Evolutionary conservation across 2,329 filamentous ascomycete species (phyloP).

Genomic region (Monosporascus sp.): DNA sequence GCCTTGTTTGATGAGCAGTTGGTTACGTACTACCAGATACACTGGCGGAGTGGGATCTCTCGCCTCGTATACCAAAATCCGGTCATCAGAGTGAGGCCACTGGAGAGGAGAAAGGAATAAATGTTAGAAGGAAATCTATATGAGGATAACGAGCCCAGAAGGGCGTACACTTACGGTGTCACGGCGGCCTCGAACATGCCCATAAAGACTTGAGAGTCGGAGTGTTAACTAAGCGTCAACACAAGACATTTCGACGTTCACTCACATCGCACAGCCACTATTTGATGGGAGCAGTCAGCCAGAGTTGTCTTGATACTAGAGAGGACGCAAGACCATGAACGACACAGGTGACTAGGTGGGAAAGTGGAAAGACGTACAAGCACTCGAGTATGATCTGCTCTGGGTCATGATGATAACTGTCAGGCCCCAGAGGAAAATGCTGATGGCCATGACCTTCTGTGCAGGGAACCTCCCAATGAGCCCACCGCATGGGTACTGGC

Average conservation of each 20-base stretch:
- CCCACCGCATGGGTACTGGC: constrained; percentile 36
- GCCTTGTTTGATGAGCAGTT: constrained; percentile 9
- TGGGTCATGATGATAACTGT: constrained; percentile 30
- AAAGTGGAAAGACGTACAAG: too few species aligned
- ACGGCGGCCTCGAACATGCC: constrained; percentile 29
- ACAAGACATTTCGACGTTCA: neutral
- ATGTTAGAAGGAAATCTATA: neutral
- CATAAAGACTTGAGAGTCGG: constrained; percentile 22
- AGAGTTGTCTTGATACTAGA: too few species aligned
- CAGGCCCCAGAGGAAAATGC: constrained; percentile 28
- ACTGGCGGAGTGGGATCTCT: constrained; percentile 31
- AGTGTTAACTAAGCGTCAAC: neutral
- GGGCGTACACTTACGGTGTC: constrained; percentile 21
- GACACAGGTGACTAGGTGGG: too few species aligned
- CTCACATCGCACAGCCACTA: neutral
- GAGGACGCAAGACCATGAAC: too few species aligned
- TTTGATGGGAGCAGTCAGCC: neutral
- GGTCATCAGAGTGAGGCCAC: constrained; percentile 28
- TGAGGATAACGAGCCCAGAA: neutral
- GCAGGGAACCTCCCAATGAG: constrained; percentile 32
- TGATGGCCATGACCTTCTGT: constrained; percentile 28
- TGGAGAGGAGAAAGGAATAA: neutral
- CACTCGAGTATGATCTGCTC: constrained; percentile 20
- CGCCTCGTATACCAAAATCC: constrained; percentile 31
- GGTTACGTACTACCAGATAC: constrained; percentile 21